Percentiles rank a stretch among this genome's conserved stretches.
Evolutionary conservation across 169 alveolate genomes (phyloP).

Genomic region (Fabrea salina): DNA sequence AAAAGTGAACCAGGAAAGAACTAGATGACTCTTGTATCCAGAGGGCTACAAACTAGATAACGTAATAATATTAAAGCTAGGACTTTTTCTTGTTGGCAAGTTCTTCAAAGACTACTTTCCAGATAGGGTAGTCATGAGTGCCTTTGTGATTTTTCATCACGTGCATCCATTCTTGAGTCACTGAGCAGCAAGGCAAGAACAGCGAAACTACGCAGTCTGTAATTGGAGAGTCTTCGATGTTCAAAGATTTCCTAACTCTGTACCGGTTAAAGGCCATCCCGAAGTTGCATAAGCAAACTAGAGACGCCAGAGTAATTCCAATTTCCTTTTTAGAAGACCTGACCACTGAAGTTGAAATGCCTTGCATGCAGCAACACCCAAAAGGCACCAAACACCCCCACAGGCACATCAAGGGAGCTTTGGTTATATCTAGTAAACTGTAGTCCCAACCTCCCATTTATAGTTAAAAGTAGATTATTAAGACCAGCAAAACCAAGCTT

Average conservation of each 20-base stretch:
- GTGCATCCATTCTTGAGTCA: constrained; percentile 2
- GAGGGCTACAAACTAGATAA: too few species aligned
- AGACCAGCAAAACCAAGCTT: not conserved
- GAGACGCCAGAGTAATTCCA: too few species aligned
- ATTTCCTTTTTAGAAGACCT: too few species aligned
- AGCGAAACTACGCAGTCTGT: not conserved
- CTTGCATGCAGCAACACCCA: not conserved
- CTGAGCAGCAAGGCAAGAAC: not conserved
- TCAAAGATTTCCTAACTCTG: not conserved
- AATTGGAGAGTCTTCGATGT: not conserved
- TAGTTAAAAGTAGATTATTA: not conserved
- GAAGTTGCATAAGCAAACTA: not conserved
- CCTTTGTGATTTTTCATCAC: not conserved
- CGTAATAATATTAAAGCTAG: too few species aligned
- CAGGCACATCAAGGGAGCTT: not conserved
- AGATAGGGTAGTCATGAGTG: not conserved
- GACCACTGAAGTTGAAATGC: too few species aligned
- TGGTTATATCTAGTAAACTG: not conserved
- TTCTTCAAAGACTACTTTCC: too few species aligned
- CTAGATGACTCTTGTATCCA: too few species aligned
- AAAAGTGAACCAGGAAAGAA: too few species aligned
- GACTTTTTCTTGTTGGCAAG: too few species aligned
- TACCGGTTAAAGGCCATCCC: not conserved
- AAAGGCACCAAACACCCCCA: not conserved
- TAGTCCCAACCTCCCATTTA: not conserved